These are phyloP conservation scores for Fomitopsis betulina DNA, from an alignment of 1,284 basidiomycete species.

Conservation along the genomic window DNA sequence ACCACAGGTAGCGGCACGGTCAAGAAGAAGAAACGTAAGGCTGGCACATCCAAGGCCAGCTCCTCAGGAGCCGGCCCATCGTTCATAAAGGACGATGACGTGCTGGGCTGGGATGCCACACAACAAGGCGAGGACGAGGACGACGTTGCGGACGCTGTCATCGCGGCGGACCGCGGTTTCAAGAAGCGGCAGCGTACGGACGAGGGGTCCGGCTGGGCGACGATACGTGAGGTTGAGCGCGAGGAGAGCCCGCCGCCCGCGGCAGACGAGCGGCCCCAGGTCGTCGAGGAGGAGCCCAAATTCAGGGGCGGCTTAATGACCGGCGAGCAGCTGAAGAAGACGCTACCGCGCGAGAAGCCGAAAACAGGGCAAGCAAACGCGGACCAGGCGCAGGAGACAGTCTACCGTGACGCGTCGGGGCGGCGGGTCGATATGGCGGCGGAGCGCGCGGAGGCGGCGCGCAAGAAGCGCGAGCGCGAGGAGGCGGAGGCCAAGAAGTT, in stretches of 20 bases:
- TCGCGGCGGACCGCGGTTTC: constrained; percentile 67
- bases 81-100: constrained; percentile 65
- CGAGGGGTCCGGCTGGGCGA: constrained; percentile 55
- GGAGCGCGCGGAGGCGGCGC: constrained; percentile 77
- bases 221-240: constrained; percentile 44
- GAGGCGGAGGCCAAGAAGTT: constrained; percentile 86
- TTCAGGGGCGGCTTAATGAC: constrained; percentile 78
- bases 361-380: constrained; percentile 38
- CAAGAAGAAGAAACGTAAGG: constrained; percentile 78
- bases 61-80: constrained; percentile 19
- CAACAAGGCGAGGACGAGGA: constrained; percentile 49
- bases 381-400: constrained; percentile 76
- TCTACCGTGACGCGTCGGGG: constrained; percentile 91
- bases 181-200: constrained; percentile 60
- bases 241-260: constrained; percentile 47
- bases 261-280: constrained; percentile 65
- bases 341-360: constrained; percentile 32
- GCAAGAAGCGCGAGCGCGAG: constrained; percentile 72
- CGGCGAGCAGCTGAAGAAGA: constrained; percentile 57
- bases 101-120: constrained; percentile 47
- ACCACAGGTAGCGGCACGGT: constrained; percentile 47
- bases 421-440: constrained; percentile 86
- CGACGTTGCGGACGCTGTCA: constrained; percentile 53
- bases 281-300: constrained; percentile 44
- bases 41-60: constrained; percentile 32